These are phyloP conservation scores for Fraxinus nigra DNA, from an alignment of 305 asterid species.

Conservation along the genomic window DNA sequence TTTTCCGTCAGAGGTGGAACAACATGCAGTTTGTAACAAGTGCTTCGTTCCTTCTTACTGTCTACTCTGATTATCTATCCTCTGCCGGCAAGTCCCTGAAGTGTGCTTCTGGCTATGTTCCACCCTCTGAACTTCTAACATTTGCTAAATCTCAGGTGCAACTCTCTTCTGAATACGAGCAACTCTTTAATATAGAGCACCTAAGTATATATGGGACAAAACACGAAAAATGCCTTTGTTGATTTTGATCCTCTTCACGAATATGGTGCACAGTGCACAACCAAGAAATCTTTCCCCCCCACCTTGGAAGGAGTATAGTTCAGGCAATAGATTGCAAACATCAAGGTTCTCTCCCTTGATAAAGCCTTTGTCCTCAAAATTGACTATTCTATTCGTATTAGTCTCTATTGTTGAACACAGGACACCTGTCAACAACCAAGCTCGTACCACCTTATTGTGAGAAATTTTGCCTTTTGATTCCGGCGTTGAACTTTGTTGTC, in stretches of 20 bases:
- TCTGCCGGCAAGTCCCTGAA: slow-evolving; percentile 70
- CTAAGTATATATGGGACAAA: neutral
- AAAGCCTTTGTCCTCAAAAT: neutral
- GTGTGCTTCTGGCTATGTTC: slow-evolving; percentile 55
- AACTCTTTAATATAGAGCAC: neutral
- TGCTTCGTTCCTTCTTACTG: slow-evolving; percentile 80
- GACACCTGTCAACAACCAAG: neutral
- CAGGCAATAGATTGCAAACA: neutral
- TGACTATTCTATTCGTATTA: neutral
- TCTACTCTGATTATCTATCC: slow-evolving; percentile 81
- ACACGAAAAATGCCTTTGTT: neutral
- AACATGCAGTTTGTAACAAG: slow-evolving; percentile 96
- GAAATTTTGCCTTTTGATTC: neutral
- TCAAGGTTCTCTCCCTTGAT: neutral
- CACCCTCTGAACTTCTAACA: slow-evolving; percentile 73
- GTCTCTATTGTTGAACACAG: neutral
- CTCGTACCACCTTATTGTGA: neutral
- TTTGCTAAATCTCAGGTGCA: slow-evolving; percentile 90
- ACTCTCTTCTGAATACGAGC: neutral
- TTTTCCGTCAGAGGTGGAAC: slow-evolving; percentile 92
- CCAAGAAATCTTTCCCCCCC: neutral
- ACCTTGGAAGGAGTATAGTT: neutral
- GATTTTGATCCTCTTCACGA: neutral
- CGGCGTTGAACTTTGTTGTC: neutral
- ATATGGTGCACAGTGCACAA: neutral